Base-by-base conservation (phyloP, 108 stramenopile genomes). In the Chaetoceros muelleri region DNA sequence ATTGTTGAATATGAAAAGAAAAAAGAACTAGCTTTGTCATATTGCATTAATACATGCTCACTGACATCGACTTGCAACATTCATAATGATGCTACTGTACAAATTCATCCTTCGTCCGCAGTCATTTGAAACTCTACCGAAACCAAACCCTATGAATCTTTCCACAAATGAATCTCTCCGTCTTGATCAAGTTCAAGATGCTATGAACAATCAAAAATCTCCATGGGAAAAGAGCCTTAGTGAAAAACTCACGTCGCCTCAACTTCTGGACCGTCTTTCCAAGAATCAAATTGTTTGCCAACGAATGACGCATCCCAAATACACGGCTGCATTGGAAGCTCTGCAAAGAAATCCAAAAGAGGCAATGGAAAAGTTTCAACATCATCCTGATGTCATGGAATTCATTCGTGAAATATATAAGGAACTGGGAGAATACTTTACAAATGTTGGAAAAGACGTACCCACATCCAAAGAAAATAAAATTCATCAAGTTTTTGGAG, bases 321-420 rank as follows among this genome's bases (percentile, higher is more conserved):
- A 49, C 50, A 57, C 30, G 40, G 61, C 62, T 25, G 70, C 70
- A 48, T 62, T 75, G 48, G 64, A 75, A 50, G 26, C 34, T 20
- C 62, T 75, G 66, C 66, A 71, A 63, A 54, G 48, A 19, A 48
- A 66, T 59, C 74, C 74, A 10, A 66, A 70, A 49, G 74, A 69
- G 30, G 66, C 74, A n/a, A 24, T 75, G 58, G 54, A 67, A 25
- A 26, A 17, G 3, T 54, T 54, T 29, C 26, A 29, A n/a, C 8
- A 27, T 22, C 53, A 54, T 54, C 24, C 5, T 26, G 49, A 51
- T 8, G 25, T 51, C 49, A 26, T 51, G 24, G 49, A 51, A 10
- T 51, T 51, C 16, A 8, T 51, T 5, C 5, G 16, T 26, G 49
- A 51, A 16, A 25, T 51, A 8, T 51, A 16, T 26, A 51, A 26